phyloP scores from a whole-genome alignment of 345 rosid genomes.

The Dipteronia dyeriana region DNA sequence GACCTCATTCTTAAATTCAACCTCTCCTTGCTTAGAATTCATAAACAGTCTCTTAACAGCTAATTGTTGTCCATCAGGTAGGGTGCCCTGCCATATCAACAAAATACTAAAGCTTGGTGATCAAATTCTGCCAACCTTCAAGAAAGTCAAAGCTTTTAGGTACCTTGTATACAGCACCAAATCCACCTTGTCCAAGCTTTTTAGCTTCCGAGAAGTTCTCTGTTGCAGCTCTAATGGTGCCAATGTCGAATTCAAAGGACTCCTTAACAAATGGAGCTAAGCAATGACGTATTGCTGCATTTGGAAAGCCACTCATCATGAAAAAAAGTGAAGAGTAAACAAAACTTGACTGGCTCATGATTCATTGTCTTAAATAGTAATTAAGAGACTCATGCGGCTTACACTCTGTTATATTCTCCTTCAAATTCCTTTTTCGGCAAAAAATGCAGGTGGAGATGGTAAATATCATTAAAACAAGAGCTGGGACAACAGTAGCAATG shows the following conservation, averaged over 20 bases:
- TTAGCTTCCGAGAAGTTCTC: constrained; percentile 34
- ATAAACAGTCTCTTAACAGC: constrained; percentile 39
- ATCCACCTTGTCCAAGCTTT: constrained; percentile 47
- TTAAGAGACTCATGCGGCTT: neutral
- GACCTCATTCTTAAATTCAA: constrained; percentile 43
- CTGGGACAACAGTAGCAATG: neutral
- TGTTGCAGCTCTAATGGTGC: constrained; percentile 36
- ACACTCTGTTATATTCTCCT: neutral
- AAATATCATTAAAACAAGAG: neutral
- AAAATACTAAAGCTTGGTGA: neutral
- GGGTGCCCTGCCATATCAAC: constrained; percentile 27
- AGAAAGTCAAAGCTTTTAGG: neutral
- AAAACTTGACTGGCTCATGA: too few species aligned
- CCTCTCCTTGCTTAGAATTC: constrained; percentile 31
- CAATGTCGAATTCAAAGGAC: constrained; percentile 22
- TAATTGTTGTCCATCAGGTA: constrained; percentile 25
- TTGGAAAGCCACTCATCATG: neutral
- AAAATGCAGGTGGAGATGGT: neutral
- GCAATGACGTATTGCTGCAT: neutral
- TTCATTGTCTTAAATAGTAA: too few species aligned
- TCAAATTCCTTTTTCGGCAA: neutral
- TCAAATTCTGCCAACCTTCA: neutral
- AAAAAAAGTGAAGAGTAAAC: too few species aligned
- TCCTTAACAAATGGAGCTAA: neutral
- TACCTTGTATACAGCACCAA: constrained; percentile 50